Evolutionary conservation across 805 yeast species (phyloP), one percentile per base, ranked within the genome.

Genomic region (Saturnispora quitensis): DNA sequence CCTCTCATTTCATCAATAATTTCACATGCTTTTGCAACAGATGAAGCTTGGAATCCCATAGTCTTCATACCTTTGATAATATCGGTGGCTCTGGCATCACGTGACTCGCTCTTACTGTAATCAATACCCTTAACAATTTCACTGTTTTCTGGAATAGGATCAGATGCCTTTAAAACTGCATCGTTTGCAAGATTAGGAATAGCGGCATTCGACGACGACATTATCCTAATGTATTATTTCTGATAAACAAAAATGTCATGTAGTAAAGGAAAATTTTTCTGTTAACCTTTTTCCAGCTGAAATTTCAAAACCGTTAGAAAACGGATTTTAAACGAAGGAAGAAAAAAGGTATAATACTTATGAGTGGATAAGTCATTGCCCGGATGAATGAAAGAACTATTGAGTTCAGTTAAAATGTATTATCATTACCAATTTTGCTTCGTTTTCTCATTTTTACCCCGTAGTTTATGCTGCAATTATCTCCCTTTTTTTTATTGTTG

Each of bases 41-140:
- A 77, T 7, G 90, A 80, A 9, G 95, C 99, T 72, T 93, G 99
- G 74, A 91, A 93, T 7, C 99, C 99, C 97, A 95, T 93, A 38
- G 81, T 82, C 60, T 74, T 82, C 99, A 95, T 93, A 33, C 91
- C 80, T 34, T 73, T 73, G 56, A 93, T 77, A 58, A 93, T 73
- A 61, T 87, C 90, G 13, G 76, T 74, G 42, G 98, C 99, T 44
- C 76, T 73, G 78, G 87, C 81, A 68, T 90, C 81, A 59, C 77
- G 78, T 51, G 91, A 86, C 48, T 77, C 79, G 42, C 86, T 84
- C 60, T 81, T 76, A 45, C 91, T 82, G 70, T 91, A 93, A 69
- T 93, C 97, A 48, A 93, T 81, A 52, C 99, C 99, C 52, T 78
- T 73, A 25, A 95, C 97, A 62, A 82, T 76, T 27, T 80, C 82